Base-by-base conservation (phyloP, 257 asterid genomes). In the Penstemon newberryi region DNA sequence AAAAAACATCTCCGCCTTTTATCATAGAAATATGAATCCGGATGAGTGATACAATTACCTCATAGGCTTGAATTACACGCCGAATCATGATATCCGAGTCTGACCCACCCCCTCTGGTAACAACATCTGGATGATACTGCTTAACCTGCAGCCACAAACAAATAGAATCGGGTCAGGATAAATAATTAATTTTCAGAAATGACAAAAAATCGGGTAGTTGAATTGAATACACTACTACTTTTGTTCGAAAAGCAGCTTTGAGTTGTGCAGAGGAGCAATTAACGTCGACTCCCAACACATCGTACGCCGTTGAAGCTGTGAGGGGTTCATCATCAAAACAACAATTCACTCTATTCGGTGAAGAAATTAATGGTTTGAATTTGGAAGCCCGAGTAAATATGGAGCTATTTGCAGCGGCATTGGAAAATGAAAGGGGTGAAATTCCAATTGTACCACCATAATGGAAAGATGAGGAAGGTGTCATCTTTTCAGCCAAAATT, bases 61-160 rank as follows among this genome's bases (percentile, higher is more conserved):
- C 89, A 61, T 90, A 92, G 47, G 98, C 97, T 85, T 73, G 82
- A 81, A 92, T 90, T 40, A 92, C 86, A 7, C 78, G 89, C n/a
- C 97, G 90, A 72, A 90, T 86, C 91, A 85, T 86, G 15, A 69
- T 49, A 74, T 92, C 95, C 50, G 97, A 86, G 60, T 65, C 75
- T 70, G 67, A 73, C 56, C 74, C 86, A 33, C 62, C 86, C 76
- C 72, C 33, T 25, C 33, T 25, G 33, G 33, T 65, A 3, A 56
- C 78, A 42, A 88, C 92, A 81, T 92, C 98, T 45, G 97, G 97
- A 76, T 92, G 97, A 55, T 79, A 92, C 84, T 86, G 84, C 73
- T 90, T 90, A 49, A 88, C 97, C 97, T 92, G 75, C 13, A 57
- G 62, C 45, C 43, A 56, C 38, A 38, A 41, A 57, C 41, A 40